A percentile compares a stretch with the other conserved stretches of the same genome.
phyloP scores from a whole-genome alignment of 176 grass and related monocot genomes.

The Microstegium vimineum region DNA sequence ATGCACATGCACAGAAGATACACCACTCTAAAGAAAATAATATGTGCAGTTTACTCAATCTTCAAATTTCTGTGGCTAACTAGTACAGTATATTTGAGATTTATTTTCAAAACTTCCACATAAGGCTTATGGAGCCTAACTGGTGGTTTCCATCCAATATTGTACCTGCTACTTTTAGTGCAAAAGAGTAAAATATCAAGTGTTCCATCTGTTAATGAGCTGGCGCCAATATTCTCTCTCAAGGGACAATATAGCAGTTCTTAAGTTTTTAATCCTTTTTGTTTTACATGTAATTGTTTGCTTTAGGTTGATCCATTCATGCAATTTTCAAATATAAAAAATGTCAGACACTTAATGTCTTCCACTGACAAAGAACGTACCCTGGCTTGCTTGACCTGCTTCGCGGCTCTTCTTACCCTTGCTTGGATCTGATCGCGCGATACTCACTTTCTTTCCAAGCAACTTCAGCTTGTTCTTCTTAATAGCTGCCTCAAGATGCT shows the following conservation, averaged over 20 bases:
- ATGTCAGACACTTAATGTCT: not conserved
- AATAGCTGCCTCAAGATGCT: conserved; percentile 84
- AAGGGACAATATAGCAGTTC: not conserved
- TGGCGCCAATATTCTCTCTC: not conserved
- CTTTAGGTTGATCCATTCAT: not conserved
- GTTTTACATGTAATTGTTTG: not conserved
- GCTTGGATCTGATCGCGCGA: conserved; percentile 84
- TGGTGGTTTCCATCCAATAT: not conserved
- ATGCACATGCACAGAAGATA: conserved; percentile 4
- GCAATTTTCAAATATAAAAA: not conserved
- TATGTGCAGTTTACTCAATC: not conserved
- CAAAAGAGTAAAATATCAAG: not conserved
- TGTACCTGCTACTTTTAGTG: not conserved
- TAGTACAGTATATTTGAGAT: not conserved
- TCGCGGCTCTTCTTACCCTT: conserved; percentile 55
- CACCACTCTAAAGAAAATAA: too few species aligned
- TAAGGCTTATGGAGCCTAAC: not conserved
- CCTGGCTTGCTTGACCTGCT: conserved; percentile 32
- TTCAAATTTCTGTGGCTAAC: not conserved
- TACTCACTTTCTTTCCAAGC: conserved; percentile 70
- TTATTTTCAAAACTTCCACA: not conserved
- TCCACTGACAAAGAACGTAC: conserved; percentile 30
- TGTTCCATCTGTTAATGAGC: not conserved
- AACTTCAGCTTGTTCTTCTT: conserved; percentile 74
- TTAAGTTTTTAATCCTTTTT: not conserved